Evolutionary conservation across 148 eudicot species (phyloP), one percentile per base, ranked within the genome.

Genomic region (Rhododendron ovatum): DNA sequence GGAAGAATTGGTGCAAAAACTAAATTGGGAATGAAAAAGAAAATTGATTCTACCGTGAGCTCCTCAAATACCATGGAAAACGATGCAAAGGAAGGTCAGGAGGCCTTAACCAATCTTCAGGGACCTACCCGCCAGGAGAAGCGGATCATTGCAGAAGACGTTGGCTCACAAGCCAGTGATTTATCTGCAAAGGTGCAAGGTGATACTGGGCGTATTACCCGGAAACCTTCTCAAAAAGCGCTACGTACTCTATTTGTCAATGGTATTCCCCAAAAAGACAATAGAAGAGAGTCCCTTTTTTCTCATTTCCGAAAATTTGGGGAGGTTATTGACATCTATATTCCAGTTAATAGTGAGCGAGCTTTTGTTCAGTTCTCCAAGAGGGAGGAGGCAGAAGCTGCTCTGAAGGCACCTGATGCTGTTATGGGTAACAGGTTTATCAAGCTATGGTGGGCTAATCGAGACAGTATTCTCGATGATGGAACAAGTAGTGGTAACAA

Each of bases 361-460:
- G 98, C 99, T 80, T 96, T 96, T 96, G 98, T 96, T 90, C 99
- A 96, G 86, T 96, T 95, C 81, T 96, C 95, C 53, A 94, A 88
- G 87, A 94, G 95, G 87, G 96, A 94, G 89, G 99, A 95, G 87
- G 99, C 98, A 61, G 98, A 94, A 87, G 92, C 90, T 71, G 98
- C 99, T 83, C 83, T 96, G 9, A 95, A 91, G 90, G 98, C 98
- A 89, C 98, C 99, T 88, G 99, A 96, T 91, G 99, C 99, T 86
- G 98, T 96, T 69, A 96, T 96, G 98, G 99, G 98, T 61, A 96
- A 96, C 88, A 94, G 98, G 63, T 96, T 96, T 90, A 93, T 95
- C 78, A 96, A 93, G 90, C 87, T 96, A 75, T 94, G 92, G 91
- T 96, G 99, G 99, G 99, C 99, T 78, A 93, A 94, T 88, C 91